These are phyloP conservation scores for Lachnellula suecica DNA, from an alignment of 2,329 filamentous ascomycete genomes.

Conservation along the genomic window DNA sequence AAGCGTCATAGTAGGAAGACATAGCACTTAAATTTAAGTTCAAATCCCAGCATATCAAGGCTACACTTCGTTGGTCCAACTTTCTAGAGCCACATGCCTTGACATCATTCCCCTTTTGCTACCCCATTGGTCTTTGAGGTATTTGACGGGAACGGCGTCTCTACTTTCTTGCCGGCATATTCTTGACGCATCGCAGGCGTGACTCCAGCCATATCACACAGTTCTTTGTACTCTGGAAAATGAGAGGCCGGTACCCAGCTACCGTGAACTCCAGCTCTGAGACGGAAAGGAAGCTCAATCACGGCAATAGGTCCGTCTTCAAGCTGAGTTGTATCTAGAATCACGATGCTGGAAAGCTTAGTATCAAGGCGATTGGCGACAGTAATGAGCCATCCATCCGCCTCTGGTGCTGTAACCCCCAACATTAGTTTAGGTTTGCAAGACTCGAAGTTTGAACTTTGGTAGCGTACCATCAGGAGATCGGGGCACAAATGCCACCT, in stretches of 20 bases:
- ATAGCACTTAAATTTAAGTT: too few relatives aligned
- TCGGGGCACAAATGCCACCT: not conserved
- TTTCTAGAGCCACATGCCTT: too few relatives aligned
- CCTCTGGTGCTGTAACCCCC: conserved; percentile 3
- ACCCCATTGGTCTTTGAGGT: not conserved
- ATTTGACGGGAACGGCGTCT: not conserved
- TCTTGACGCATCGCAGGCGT: not conserved
- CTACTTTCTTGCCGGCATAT: not conserved
- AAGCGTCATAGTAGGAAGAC: too few relatives aligned
- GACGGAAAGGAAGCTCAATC: conserved; percentile 30
- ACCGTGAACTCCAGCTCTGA: conserved; percentile 29
- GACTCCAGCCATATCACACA: conserved; percentile 2
- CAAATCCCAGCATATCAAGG: too few relatives aligned
- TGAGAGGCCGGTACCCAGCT: conserved; percentile 26
- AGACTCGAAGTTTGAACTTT: not conserved
- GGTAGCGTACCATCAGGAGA: not conserved
- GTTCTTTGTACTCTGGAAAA: not conserved
- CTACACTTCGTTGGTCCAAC: too few relatives aligned
- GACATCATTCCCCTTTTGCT: too few relatives aligned
- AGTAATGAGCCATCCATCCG: not conserved
- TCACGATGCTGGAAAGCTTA: not conserved
- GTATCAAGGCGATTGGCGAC: not conserved
- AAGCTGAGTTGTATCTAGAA: conserved; percentile 2
- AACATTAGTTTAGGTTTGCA: not conserved
- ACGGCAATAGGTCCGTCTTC: conserved; percentile 17